Base-by-base conservation (phyloP, 768 basidiomycete species). In the Collybia nuda region DNA sequence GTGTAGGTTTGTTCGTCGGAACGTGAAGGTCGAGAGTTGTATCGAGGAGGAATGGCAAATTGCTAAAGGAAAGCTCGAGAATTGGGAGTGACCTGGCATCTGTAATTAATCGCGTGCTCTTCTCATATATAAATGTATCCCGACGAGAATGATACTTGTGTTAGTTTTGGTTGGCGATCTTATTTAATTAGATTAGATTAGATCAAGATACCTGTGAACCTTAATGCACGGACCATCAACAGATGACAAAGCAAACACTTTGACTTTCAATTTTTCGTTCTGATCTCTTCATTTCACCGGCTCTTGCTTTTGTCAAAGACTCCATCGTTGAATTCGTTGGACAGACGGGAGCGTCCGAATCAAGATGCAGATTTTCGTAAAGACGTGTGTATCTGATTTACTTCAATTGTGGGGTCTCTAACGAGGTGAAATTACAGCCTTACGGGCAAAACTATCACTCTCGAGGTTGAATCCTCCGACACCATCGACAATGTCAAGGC, bases 401-500 rank as follows among this genome's bases (percentile, higher is more conserved):
- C 5, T 22, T 19, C 28, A 17, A 51, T 32, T 53, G 9, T 32
- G 14, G 7, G 3, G 7, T 11, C 32, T 6, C 3, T 32, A 32
- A 32, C 32, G 9, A 4, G 2, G 9, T 11, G 35, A 26, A 47
- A 48, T 46, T 54, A 23, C 57, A 93, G 90, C 87, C 90, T 96
- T 63, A 96, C 94, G 84, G 94, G 93, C 70, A 97, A 97, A 81
- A 98, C 95, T 62, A 94, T 95, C 80, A 95, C 93, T 67, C 88
- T 97, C 73, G 93, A 95, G 82, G 93, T 96, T 64, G 93, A 96
- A 74, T 94, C 93, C 59, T 94, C 92, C 53, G 93, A 95, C 77
- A 95, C 93, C 58, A 93, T 95, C 75, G 93, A 95, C 79, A 94
- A 95, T 83, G 93, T 96, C 77, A 96, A 95, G 79, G 82, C 91